A percentile compares a stretch with the other conserved stretches of the same genome.
These are phyloP conservation scores for Actinomortierella wolfii DNA, from an alignment of 371 early-diverging fungal species.

Conservation along the genomic window DNA sequence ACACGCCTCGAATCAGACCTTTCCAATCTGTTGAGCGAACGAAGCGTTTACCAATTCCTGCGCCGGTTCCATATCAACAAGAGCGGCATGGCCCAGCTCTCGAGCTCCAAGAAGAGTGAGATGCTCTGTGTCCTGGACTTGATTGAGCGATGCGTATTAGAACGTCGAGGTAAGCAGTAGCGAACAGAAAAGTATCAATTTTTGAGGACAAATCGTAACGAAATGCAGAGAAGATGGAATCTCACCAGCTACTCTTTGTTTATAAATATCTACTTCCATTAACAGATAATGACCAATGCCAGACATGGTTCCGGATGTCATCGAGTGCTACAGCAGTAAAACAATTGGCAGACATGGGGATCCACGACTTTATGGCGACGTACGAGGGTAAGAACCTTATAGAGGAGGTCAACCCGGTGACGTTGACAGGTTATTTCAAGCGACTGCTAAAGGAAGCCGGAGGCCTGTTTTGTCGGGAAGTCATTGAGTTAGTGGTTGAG, in stretches of 20 bases:
- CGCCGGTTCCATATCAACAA: slow-evolving; percentile 18
- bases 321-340: slow-evolving; percentile 35
- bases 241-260: no score
- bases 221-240: no score
- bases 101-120: slow-evolving; percentile 7
- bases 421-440: slow-evolving; percentile 39
- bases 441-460: slow-evolving; percentile 31
- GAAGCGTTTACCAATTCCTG: slow-evolving; percentile 32
- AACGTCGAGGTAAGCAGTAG: slow-evolving; percentile 7
- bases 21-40: slow-evolving; percentile 22
- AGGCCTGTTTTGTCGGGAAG: slow-evolving; percentile 26
- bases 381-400: slow-evolving; percentile 15
- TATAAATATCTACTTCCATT: no score
- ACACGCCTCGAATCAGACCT: slow-evolving; percentile 25
- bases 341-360: slow-evolving; percentile 1
- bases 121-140: slow-evolving; percentile 29
- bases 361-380: slow-evolving; percentile 2
- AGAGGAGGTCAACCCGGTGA: slow-evolving; percentile 25
- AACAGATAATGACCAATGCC: slow-evolving; percentile 31
- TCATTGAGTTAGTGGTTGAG: slow-evolving; percentile 28
- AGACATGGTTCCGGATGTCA: slow-evolving; percentile 42
- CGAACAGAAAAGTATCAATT: no score
- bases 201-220: no score
- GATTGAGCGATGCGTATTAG: slow-evolving; percentile 29
- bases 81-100: slow-evolving; percentile 3